Conservation (phyloP, 176 grass and related monocot genomes). For the Zoysia pacifica region DNA sequence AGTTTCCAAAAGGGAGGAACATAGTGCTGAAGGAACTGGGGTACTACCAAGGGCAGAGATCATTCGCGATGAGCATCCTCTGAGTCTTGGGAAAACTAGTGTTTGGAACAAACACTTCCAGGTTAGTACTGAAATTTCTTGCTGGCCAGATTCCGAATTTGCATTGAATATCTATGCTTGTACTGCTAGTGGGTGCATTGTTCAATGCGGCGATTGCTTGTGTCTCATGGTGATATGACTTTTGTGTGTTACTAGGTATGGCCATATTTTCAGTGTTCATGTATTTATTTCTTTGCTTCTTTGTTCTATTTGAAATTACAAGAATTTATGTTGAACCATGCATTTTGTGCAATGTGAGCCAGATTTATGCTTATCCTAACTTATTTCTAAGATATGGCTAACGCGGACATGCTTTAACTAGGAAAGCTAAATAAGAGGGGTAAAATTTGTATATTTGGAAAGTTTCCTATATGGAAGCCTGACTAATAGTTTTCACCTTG, state of each 20-base stretch:
- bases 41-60: conserved; percentile 80
- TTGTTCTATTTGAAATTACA: background rate
- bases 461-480: background rate
- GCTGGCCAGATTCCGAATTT: conserved; percentile 4
- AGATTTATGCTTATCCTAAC: conserved; percentile 5
- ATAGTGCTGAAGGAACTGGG: conserved; percentile 59
- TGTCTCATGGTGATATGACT: background rate
- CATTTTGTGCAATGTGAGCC: background rate
- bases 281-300: background rate
- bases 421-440: background rate
- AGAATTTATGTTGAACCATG: background rate
- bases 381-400: conserved; percentile 10
- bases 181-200: background rate
- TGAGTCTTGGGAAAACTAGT: conserved; percentile 89
- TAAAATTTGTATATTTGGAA: background rate
- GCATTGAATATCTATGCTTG: background rate
- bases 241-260: background rate
- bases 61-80: conserved; percentile 79
- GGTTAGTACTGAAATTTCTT: conserved; percentile 48
- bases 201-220: background rate
- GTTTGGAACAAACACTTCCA: conserved; percentile 98
- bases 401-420: background rate
- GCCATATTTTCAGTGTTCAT: conserved; percentile 14
- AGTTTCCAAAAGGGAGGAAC: conserved; percentile 53
- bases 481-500: background rate